Percentiles rank a stretch among this genome's conserved stretches.
phyloP scores from a whole-genome alignment of 2,329 filamentous ascomycete species.

The Emydomyces testavorans region DNA sequence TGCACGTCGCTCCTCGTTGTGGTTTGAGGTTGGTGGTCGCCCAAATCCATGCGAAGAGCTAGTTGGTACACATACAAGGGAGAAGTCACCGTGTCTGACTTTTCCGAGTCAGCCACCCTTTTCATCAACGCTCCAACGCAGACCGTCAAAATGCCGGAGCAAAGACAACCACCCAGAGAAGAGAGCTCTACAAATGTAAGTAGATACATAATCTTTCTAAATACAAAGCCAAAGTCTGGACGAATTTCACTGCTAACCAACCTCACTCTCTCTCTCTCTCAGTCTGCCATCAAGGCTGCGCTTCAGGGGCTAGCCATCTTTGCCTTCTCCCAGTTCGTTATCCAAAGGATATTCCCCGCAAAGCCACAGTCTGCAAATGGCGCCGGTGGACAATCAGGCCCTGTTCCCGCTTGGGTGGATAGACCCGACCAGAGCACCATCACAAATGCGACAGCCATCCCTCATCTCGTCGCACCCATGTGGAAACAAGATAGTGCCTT shows the following conservation, averaged over 20 bases:
- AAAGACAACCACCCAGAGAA: slow-evolving; percentile 18
- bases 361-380: slow-evolving; percentile 24
- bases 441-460: slow-evolving; percentile 53
- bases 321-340: slow-evolving; percentile 46
- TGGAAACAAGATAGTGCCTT: slow-evolving; percentile 64
- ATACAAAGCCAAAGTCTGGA: too few relatives aligned
- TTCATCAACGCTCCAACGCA: background rate
- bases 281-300: slow-evolving; percentile 27
- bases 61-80: too few relatives aligned
- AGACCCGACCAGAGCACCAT: slow-evolving; percentile 46
- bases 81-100: background rate
- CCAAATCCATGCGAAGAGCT: background rate
- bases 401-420: slow-evolving; percentile 53
- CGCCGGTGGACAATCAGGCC: slow-evolving; percentile 18
- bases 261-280: background rate
- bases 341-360: slow-evolving; percentile 44
- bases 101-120: background rate
- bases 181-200: slow-evolving; percentile 10
- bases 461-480: slow-evolving; percentile 67
- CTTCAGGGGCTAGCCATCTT: slow-evolving; percentile 50
- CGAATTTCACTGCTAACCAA: background rate
- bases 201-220: background rate
- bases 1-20: background rate
- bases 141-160: slow-evolving; percentile 29
- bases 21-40: too few relatives aligned